phyloP scores from a whole-genome alignment of 805 yeast genomes.

The Nakazawaea sp. region DNA sequence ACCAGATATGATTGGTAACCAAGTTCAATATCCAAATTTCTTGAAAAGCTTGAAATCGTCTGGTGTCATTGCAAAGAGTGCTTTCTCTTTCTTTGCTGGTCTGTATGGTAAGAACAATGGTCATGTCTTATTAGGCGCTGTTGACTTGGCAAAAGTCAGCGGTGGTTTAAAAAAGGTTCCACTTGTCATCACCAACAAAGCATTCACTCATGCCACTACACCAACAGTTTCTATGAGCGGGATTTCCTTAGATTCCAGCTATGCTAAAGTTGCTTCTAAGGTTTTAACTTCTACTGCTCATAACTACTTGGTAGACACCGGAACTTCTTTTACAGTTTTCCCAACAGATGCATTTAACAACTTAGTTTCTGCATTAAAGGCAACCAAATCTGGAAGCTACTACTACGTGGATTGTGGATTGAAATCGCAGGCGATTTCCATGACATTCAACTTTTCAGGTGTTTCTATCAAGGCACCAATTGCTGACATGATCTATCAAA shows the following conservation, averaged over 20 bases:
- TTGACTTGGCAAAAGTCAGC: constrained; percentile 48
- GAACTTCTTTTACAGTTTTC: constrained; percentile 7
- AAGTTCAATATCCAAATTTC: constrained; percentile 40
- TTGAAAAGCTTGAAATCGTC: constrained; percentile 46
- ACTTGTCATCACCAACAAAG: constrained; percentile 14
- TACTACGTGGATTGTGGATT: constrained; percentile 8
- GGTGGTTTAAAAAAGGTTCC: constrained; percentile 41
- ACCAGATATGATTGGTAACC: constrained; percentile 1
- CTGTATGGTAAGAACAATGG: constrained; percentile 25
- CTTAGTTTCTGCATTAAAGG: constrained; percentile 2
- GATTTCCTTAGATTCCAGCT: constrained; percentile 1
- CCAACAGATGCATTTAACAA: constrained; percentile 3
- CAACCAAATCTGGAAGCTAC: not conserved
- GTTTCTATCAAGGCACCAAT: constrained; percentile 3
- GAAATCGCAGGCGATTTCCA: not conserved
- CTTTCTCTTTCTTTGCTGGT: constrained; percentile 42
- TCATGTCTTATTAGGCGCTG: constrained; percentile 56
- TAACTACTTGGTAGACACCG: constrained; percentile 7
- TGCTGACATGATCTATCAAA: constrained; percentile 8
- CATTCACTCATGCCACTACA: not conserved
- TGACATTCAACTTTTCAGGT: constrained; percentile 3
- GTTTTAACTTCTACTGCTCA: not conserved
- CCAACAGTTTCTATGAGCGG: constrained; percentile 1
- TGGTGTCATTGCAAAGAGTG: constrained; percentile 41
- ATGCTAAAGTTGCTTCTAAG: not conserved